Percentiles rank a stretch among this genome's conserved stretches.
Evolutionary conservation across 2,329 filamentous ascomycete species (phyloP).

Genomic region (Fusarium sacchari): DNA sequence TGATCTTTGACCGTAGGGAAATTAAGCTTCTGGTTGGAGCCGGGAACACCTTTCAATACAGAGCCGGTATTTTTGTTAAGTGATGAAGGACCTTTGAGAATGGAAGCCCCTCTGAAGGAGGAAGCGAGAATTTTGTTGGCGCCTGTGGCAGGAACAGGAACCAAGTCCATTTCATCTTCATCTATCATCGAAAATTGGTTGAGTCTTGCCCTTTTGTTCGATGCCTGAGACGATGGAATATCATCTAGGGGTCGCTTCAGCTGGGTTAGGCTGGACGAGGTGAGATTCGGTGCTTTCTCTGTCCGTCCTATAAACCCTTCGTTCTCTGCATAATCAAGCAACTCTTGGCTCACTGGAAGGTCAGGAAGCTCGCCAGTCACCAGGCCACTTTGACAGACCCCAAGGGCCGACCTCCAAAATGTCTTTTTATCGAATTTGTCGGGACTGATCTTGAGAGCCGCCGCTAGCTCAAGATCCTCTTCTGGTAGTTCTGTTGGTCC

Average conservation of each 20-base stretch:
- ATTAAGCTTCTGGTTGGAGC: constrained; percentile 58
- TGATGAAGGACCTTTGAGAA: constrained; percentile 3
- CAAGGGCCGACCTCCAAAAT: constrained; percentile 35
- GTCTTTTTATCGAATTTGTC: constrained; percentile 39
- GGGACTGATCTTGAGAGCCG: background rate
- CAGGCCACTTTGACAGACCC: constrained; percentile 57
- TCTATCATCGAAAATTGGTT: background rate
- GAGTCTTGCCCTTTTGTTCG: constrained; percentile 14
- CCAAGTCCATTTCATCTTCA: constrained; percentile 17
- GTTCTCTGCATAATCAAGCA: constrained; percentile 55
- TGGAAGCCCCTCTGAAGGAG: background rate
- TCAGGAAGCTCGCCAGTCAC: constrained; percentile 49
- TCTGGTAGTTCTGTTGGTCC: background rate
- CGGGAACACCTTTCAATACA: constrained; percentile 1
- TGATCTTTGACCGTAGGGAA: constrained; percentile 84
- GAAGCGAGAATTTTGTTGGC: background rate
- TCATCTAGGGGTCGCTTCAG: constrained; percentile 20
- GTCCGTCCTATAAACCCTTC: constrained; percentile 47
- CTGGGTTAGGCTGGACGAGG: constrained; percentile 1
- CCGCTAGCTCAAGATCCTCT: background rate
- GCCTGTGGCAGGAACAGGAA: constrained; percentile 14
- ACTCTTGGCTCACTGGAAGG: constrained; percentile 51
- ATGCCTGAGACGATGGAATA: background rate
- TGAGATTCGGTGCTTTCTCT: constrained; percentile 9
- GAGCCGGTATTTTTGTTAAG: background rate